Evolutionary conservation across 768 basidiomycete species (phyloP), one percentile per base, ranked within the genome.

Genomic region (Rhodotorula graminis): DNA sequence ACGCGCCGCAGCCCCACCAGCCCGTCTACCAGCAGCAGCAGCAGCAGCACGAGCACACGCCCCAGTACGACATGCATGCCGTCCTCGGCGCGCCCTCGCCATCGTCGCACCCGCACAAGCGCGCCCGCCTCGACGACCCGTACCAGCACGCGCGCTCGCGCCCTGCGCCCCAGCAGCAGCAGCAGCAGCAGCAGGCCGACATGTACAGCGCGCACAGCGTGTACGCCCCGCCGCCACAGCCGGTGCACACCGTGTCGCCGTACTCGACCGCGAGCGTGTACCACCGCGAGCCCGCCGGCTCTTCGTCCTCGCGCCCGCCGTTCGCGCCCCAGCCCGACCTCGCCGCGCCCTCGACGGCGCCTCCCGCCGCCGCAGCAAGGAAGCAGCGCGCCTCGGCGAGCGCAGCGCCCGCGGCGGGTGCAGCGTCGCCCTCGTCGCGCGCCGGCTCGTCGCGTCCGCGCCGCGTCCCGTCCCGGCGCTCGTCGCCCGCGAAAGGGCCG

Each of bases 221-320:
- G 5, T 72, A 72, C 52, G 66, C 58, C 0, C 47, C 59, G 5
- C 33, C 27, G 12, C 66, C 67, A 0, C 50, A 42, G 40, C 50
- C 67, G n/a, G 19, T 31, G 3, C 50, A 42, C 27, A 18, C 29
- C 58, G 37, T 25, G 15, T 72, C 71, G 42, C 71, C 71, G 5
- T 72, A 72, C 67, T 59, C 71, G 59, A 72, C 71, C 11, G 67
- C 62, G 14, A 29, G 40, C 21, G 67, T 72, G 18, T 72, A 72
- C 53, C n/a, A 29, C 27, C 25, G 50, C 50, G 29, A 27, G 9
- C 14, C 44, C 6, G 44, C 53, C 2, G 14, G n/a, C n/a, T 15
- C 53, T 4, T 15, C n/a, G n/a, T 6, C 16, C 12, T 9, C n/a
- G n/a, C n/a, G 27, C 12, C 21, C 42, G 40, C 31, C 18, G 3